Percentiles rank a stretch among this genome's conserved stretches.
Conservation (phyloP, 306 rosid genomes). For the Malus orientalis region DNA sequence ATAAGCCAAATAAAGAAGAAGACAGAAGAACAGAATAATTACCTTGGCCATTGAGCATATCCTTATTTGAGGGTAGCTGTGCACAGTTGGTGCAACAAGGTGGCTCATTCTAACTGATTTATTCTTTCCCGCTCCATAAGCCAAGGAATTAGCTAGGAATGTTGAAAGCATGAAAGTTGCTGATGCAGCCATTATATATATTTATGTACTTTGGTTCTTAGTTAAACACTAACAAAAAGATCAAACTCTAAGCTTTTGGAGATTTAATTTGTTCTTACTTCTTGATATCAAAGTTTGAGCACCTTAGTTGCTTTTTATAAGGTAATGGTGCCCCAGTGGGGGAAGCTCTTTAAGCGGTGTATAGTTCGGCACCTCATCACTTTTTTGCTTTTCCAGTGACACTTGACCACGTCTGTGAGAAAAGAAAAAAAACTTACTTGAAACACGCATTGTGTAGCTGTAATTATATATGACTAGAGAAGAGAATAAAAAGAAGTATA, state of each 20-base stretch:
- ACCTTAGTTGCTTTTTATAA: not conserved
- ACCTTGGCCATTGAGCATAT: constrained; percentile 15
- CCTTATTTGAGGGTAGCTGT: not conserved
- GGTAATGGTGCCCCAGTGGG: not conserved
- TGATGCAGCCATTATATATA: constrained; percentile 4
- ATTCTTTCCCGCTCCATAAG: not conserved
- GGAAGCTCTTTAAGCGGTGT: constrained; percentile 1
- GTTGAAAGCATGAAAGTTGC: constrained; percentile 6
- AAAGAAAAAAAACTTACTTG: no score
- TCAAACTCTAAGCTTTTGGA: not conserved
- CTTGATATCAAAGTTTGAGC: not conserved
- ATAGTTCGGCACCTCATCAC: constrained; percentile 14
- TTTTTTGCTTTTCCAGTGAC: not conserved
- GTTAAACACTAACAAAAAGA: not conserved
- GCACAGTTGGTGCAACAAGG: not conserved
- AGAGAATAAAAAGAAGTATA: not conserved
- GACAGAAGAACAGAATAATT: not conserved
- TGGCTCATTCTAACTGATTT: not conserved
- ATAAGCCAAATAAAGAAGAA: no score
- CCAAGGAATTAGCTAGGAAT: not conserved
- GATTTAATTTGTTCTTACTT: not conserved
- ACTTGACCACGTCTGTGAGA: not conserved
- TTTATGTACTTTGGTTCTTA: not conserved
- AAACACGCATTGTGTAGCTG: no score
- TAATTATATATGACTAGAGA: not conserved